Percentiles rank a stretch among this genome's conserved stretches.
Conservation (phyloP, 257 asterid species). For the Parsonsia alboflavescens region DNA sequence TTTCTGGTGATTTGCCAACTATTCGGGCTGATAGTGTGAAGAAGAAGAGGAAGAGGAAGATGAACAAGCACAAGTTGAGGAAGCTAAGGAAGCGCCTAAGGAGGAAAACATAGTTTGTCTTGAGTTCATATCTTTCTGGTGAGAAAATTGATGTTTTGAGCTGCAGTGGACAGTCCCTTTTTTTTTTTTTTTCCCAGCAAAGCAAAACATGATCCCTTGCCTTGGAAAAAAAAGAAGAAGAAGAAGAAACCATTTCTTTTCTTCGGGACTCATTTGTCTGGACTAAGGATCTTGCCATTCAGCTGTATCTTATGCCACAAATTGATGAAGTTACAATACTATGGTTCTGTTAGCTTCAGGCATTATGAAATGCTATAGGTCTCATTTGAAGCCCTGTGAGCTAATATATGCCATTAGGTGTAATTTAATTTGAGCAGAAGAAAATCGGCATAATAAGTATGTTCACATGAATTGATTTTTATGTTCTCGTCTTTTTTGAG, state of each 20-base stretch:
- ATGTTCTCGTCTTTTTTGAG: no score
- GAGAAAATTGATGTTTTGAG: neutral
- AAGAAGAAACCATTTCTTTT: no score
- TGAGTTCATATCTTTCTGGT: neutral
- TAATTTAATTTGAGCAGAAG: neutral
- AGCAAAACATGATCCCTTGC: neutral
- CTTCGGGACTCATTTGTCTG: neutral
- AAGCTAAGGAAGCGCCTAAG: constrained; percentile 41
- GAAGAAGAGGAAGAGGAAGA: constrained; percentile 90
- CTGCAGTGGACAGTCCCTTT: neutral
- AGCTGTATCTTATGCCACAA: no score
- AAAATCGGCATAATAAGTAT: neutral
- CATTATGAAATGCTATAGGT: neutral
- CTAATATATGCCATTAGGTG: neutral
- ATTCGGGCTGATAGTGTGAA: constrained; percentile 81
- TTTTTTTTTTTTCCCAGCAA: neutral
- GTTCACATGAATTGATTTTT: neutral
- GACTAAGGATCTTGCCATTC: neutral
- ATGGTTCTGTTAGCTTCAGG: neutral
- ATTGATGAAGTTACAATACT: neutral
- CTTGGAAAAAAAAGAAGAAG: no score
- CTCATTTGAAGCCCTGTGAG: no score
- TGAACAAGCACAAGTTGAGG: constrained; percentile 89
- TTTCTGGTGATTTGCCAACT: constrained; percentile 32
- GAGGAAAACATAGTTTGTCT: constrained; percentile 46